Evolutionary conservation across 2,329 filamentous ascomycete genomes (phyloP).

Genomic region (Cladosporium velox): DNA sequence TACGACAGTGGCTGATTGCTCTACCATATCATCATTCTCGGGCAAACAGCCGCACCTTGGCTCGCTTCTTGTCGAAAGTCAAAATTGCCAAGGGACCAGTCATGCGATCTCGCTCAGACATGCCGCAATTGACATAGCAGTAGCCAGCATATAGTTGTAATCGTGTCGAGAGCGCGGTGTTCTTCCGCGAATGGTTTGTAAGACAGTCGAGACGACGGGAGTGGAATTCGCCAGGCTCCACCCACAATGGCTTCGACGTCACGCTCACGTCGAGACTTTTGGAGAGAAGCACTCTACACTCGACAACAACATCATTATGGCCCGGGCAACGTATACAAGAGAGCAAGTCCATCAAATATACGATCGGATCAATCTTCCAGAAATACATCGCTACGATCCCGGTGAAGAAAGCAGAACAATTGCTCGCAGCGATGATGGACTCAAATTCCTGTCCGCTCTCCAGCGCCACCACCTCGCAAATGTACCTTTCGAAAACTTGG

Average conservation of each 20-base stretch:
- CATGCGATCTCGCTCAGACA: not conserved
- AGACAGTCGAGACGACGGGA: not conserved
- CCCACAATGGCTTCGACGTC: not conserved
- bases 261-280: not conserved
- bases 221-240: not conserved
- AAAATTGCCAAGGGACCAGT: not conserved
- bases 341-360: constrained; percentile 30
- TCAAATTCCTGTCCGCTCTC: constrained; percentile 30
- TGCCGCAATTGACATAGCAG: not conserved
- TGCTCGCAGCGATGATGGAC: constrained; percentile 23
- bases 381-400: constrained; percentile 26
- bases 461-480: constrained; percentile 39
- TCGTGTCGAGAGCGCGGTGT: not conserved
- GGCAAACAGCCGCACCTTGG: not conserved
- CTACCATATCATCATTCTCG: not conserved
- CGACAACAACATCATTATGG: constrained; percentile 5
- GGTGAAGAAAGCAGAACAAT: constrained; percentile 24
- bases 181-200: not conserved
- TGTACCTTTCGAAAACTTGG: constrained; percentile 60
- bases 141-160: not conserved
- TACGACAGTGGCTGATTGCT: not conserved
- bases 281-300: not conserved
- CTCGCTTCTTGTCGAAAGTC: not conserved
- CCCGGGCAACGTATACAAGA: constrained; percentile 25
- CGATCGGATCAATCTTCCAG: constrained; percentile 30